phyloP scores from a whole-genome alignment of 2,329 filamentous ascomycete species.

The Drechslerella coelobrocha region DNA sequence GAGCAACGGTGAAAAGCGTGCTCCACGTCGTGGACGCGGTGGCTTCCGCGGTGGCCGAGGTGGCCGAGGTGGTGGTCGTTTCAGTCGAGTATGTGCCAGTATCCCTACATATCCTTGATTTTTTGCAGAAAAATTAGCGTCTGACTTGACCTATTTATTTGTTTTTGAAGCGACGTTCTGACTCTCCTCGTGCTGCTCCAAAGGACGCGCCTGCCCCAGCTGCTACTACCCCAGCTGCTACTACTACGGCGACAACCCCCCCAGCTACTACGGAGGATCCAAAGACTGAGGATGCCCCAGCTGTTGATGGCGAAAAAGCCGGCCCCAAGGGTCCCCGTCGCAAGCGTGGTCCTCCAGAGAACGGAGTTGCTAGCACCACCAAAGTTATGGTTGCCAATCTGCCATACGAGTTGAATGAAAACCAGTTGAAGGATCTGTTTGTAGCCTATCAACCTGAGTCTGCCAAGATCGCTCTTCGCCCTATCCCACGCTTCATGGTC shows the following conservation, averaged over 20 bases:
- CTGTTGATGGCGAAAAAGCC: slow-evolving; percentile 53
- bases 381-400: slow-evolving; percentile 99
- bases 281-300: slow-evolving; percentile 64
- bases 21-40: slow-evolving; percentile 67
- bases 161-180: slow-evolving; percentile 54
- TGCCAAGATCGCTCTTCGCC: slow-evolving; percentile 97
- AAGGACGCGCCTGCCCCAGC: slow-evolving; percentile 65
- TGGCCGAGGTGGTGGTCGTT: slow-evolving; percentile 58
- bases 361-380: slow-evolving; percentile 97
- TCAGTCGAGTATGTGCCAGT: slow-evolving; percentile 72
- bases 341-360: slow-evolving; percentile 93
- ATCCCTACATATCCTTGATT: slow-evolving; percentile 60
- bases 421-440: slow-evolving; percentile 98
- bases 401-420: slow-evolving; percentile 95
- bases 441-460: slow-evolving; percentile 87
- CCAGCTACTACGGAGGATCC: slow-evolving; percentile 62
- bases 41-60: slow-evolving; percentile 68
- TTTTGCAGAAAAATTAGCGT: background rate
- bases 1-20: slow-evolving; percentile 70
- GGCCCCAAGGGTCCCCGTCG: slow-evolving; percentile 63
- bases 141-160: background rate
- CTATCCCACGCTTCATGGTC: slow-evolving; percentile 99
- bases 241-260: slow-evolving; percentile 60
- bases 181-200: slow-evolving; percentile 56
- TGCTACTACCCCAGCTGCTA: slow-evolving; percentile 61